Conservation (phyloP, 1,139 yeast species). For the Scheffersomyces titani region DNA sequence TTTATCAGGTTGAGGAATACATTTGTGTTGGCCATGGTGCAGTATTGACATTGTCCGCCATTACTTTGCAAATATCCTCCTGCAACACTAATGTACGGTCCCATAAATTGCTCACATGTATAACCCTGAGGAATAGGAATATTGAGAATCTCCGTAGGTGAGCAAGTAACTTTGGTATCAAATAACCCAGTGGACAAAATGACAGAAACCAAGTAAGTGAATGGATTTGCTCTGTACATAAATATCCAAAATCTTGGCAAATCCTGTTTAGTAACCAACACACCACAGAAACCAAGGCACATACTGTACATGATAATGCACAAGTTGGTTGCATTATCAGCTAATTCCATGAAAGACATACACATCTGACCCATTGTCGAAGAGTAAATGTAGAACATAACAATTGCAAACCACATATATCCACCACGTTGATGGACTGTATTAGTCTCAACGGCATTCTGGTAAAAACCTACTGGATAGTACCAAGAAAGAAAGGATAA, state of each 20-base stretch:
- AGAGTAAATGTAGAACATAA: constrained; percentile 26
- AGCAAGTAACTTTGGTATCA: constrained; percentile 50
- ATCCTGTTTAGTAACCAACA: constrained; percentile 43
- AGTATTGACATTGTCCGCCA: constrained; percentile 19
- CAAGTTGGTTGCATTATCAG: constrained; percentile 47
- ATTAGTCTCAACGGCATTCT: constrained; percentile 46
- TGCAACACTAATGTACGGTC: constrained; percentile 25
- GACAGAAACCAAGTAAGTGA: constrained; percentile 54
- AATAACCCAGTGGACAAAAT: constrained; percentile 47
- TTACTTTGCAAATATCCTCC: constrained; percentile 25
- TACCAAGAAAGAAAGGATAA: constrained; percentile 73
- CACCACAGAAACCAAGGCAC: constrained; percentile 53
- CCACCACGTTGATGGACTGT: constrained; percentile 37
- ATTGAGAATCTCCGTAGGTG: constrained; percentile 46
- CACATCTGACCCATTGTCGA: constrained; percentile 19
- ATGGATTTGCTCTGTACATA: constrained; percentile 57
- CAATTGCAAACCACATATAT: constrained; percentile 43
- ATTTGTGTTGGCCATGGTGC: constrained; percentile 21
- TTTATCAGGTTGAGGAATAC: constrained; percentile 16
- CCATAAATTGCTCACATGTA: constrained; percentile 45
- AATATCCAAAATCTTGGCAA: constrained; percentile 63
- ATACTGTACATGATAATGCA: constrained; percentile 41
- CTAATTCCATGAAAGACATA: constrained; percentile 14
- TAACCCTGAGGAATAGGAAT: constrained; percentile 58
- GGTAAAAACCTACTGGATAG: constrained; percentile 74